Evolutionary conservation across 2,329 filamentous ascomycete species (phyloP), one percentile per base, ranked within the genome.

Genomic region (Aspergillus cejpii): DNA sequence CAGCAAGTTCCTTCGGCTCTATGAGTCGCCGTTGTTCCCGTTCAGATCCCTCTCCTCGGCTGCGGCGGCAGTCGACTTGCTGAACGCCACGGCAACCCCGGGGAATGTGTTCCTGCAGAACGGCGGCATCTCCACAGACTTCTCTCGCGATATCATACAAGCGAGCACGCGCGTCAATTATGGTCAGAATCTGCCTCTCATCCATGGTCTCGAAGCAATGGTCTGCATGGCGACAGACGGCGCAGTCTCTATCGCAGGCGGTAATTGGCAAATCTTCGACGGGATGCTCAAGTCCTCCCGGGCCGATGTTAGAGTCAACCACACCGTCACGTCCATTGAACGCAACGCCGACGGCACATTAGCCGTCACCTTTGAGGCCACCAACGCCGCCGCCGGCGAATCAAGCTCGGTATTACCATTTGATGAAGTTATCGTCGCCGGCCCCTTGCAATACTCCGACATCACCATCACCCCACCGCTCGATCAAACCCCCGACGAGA

Each of bases 241-340:
- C 5, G 87, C 90, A 0, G 80, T 89, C 62, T 74, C 84, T 14
- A 78, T 97, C 1, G 67, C 78, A 11, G 89, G 89, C 5, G 92
- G 92, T 1, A 98, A 97, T 65, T 97, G 90, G 89, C 82, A 80
- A 57, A 95, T 98, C 43, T 98, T 98, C 61, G 77, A 83, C n/a
- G 71, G 75, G 36, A 94, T 96, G 85, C 71, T 91, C 1, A 73
- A 78, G 28, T 69, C 73, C 0, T 84, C 87, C 1, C 69, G 75
- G 2, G 81, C 85, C 0, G 66, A 72, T 0, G 53, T 90, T 4
- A 69, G 72, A 29, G 71, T 86, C 19, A 85, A 90, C 56, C 85
- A 84, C 0, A 74, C 78, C 0, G 84, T 96, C 1, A 73, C 74
- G 0, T 71, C 71, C 3, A 79, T 94, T 39, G 63, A 68, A 61